These are phyloP conservation scores for Pyrus bretschneideri DNA, from an alignment of 306 rosid genomes.

Conservation along the genomic window DNA sequence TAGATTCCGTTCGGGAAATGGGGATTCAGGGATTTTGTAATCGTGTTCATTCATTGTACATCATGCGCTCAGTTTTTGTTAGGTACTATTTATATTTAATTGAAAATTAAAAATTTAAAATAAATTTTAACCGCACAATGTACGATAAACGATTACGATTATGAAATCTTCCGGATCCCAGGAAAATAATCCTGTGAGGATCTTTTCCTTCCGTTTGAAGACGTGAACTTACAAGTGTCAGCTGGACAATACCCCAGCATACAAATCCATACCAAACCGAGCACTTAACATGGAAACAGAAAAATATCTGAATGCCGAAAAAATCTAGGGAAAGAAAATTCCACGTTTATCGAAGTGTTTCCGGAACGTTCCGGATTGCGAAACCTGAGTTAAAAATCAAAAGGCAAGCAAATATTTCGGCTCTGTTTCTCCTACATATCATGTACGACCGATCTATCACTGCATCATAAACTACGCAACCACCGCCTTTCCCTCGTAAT, in stretches of 20 bases:
- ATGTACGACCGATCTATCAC: neutral
- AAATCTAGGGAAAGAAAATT: neutral
- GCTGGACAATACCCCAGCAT: too few species aligned
- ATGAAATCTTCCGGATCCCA: accelerated
- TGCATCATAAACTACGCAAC: neutral
- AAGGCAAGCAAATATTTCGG: neutral
- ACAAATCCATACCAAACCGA: too few species aligned
- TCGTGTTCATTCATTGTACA: too few species aligned
- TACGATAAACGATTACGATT: too few species aligned
- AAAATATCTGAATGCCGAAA: neutral
- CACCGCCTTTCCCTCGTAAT: neutral
- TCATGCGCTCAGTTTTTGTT: too few species aligned
- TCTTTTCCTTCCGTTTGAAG: too few species aligned
- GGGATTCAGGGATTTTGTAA: too few species aligned
- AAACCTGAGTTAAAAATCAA: neutral
- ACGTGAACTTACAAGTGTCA: too few species aligned
- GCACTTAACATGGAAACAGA: neutral
- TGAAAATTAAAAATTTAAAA: too few species aligned
- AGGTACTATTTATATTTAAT: too few species aligned
- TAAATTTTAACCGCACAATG: accelerated
- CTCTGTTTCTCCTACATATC: neutral
- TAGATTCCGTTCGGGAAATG: too few species aligned
- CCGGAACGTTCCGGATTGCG: neutral
- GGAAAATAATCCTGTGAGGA: too few species aligned
- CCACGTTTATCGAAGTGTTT: neutral